Evolutionary conservation across 176 grass and related monocot genomes (phyloP), one percentile per base, ranked within the genome.

Genomic region (Raddia guianensis): DNA sequence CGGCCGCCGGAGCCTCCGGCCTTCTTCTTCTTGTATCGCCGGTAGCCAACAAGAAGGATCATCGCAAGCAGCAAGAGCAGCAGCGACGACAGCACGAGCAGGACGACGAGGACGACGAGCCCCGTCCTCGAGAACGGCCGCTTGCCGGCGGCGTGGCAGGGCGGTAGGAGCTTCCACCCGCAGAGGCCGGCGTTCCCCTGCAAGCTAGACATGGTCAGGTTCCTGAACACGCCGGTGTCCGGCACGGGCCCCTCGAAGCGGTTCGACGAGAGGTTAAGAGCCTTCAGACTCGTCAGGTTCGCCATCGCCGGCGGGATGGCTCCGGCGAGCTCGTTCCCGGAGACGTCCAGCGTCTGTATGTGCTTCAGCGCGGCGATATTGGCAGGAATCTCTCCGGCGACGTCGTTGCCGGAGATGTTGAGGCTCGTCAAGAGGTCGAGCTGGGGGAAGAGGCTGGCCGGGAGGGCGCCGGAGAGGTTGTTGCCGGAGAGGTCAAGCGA

Each of bases 221-320:
- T 98, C 7, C 48, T 59, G 74, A 98, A 98, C 74, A 98, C 78
- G 12, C 95, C 92, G 8, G 74, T 15, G 61, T 84, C 63, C 49
- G 92, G 95, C 72, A 92, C 84, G 19, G 81, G 44, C 0, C 95
- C 92, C 27, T 83, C 81, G 6, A 98, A 66, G 32, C 37, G 70
- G 80, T 98, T 94, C 44, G 73, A 93, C 9, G 95, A 98, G 12
- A 98, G 78, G 81, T 98, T 93, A 11, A 98, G 87, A 14, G 35
- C 34, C 75, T 21, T 84, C 42, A 94, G 81, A 14, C 61, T 89
- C 10, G 90, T 84, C 59, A 98, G 52, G 66, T 89, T 94, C 32
- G 76, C 92, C 49, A 98, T 83, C 60, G 49, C 87, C 58, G 63
- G 53, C 4, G 90, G 95, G 54, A 98, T 87, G 48, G 2, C 46